phyloP scores from a whole-genome alignment of 2,329 filamentous ascomycete genomes.

The Chrysosporium keratinophilum region DNA sequence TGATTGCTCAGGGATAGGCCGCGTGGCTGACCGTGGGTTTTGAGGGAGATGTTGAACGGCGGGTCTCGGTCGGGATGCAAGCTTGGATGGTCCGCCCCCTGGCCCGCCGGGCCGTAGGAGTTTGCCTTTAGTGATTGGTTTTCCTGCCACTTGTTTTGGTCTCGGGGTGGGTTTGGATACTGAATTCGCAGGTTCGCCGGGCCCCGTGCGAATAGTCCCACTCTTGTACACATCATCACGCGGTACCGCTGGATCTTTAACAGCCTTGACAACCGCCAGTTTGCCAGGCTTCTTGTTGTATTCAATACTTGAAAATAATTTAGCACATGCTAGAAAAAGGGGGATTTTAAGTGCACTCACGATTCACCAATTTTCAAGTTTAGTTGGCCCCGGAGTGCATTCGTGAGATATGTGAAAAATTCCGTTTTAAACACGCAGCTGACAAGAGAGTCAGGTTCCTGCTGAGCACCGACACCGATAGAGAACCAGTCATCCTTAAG shows the following conservation, averaged over 20 bases:
- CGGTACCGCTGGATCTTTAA: constrained; percentile 70
- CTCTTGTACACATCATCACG: constrained; percentile 86
- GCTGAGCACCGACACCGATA: constrained; percentile 74
- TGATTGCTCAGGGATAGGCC: constrained; percentile 28
- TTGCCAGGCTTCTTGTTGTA: constrained; percentile 98
- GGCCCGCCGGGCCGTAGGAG: constrained; percentile 86
- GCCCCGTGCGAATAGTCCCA: constrained; percentile 73
- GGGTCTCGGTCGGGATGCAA: constrained; percentile 42
- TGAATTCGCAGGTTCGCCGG: constrained; percentile 73
- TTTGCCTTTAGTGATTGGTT: constrained; percentile 87
- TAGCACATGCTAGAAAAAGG: background rate
- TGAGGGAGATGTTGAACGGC: constrained; percentile 19
- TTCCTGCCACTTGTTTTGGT: constrained; percentile 71
- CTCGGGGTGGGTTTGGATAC: constrained; percentile 75
- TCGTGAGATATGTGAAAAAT: constrained; percentile 83
- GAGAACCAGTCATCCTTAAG: constrained; percentile 95
- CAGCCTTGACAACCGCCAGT: constrained; percentile 72
- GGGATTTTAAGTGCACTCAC: constrained; percentile 27
- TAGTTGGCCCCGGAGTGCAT: constrained; percentile 66
- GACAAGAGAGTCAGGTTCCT: constrained; percentile 86
- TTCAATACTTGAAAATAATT: constrained; percentile 52
- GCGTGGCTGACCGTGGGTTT: constrained; percentile 20
- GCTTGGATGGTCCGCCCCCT: constrained; percentile 64
- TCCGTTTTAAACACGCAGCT: constrained; percentile 95
- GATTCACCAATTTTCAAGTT: constrained; percentile 71